Evolutionary conservation across 2,329 filamentous ascomycete genomes (phyloP), one percentile per base, ranked within the genome.

Genomic region (Penicillium corylophilum): DNA sequence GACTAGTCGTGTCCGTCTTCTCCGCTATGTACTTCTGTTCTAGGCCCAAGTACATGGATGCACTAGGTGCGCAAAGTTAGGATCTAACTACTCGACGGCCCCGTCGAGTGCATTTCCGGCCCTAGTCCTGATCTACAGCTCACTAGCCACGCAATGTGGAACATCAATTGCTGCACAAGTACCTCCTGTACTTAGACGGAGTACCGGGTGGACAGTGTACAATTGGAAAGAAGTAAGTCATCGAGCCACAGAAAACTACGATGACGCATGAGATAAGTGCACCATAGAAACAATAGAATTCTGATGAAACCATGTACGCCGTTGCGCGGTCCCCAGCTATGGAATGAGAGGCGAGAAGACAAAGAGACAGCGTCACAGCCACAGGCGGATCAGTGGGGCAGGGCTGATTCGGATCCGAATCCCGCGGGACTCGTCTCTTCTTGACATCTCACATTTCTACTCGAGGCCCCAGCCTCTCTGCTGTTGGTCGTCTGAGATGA

Each of bases 381-480:
- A 35, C 31, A 16, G 31, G 31, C 31, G 31, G 53, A 55, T 55
- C 46, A 44, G 47, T 51, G 52, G 43, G 48, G 49, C 44, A 56
- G 61, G 55, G 61, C 51, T 49, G 54, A 60, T 56, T 50, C 54
- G 58, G 48, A 44, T 54, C 38, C 7, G 10, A 22, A 26, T 54
- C 50, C 50, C 53, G 44, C 51, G 38, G 43, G 28, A 46, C 48
- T 46, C 35, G 43, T 51, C 38, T 22, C 8, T 43, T 39, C 42
- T 26, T 55, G 64, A 66, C 60, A 64, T 63, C 63, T 64, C 64
- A 66, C 60, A 65, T 64, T 64, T 57, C 46, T 52, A 33, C 10
- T 22, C 15, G 29, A 13, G 13, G 24, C 26, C 44, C 54, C 59
- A 55, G 50, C 54, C 56, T 57, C 50, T 53, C 10, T 24, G 22